Conservation (phyloP, 1,139 yeast genomes). For the Yamadazyma diospyri region DNA sequence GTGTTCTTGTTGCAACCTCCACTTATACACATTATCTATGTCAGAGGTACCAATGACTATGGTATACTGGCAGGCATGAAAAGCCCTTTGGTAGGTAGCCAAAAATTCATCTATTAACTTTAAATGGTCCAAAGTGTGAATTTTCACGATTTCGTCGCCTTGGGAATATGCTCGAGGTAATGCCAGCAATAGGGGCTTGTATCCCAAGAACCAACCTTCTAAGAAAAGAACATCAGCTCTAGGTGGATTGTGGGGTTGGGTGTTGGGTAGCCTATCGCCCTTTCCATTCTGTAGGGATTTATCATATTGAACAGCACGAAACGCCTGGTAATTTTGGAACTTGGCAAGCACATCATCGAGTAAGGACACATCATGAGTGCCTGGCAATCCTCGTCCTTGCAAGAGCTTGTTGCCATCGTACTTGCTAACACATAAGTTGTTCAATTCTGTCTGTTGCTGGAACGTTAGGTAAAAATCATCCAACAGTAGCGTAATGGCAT, state of each 20-base stretch:
- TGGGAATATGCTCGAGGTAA: not conserved
- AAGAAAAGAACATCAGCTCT: conserved; percentile 61
- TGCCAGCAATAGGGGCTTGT: conserved; percentile 34
- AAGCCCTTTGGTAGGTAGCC: conserved; percentile 2
- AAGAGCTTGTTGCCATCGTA: conserved; percentile 46
- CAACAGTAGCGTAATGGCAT: conserved; percentile 61
- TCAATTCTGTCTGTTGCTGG: conserved; percentile 50
- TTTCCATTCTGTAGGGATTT: conserved; percentile 69
- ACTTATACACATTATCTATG: conserved; percentile 61
- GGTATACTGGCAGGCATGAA: conserved; percentile 28
- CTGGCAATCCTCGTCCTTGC: conserved; percentile 87
- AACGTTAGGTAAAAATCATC: conserved; percentile 84
- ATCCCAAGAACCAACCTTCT: conserved; percentile 97
- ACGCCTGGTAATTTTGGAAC: conserved; percentile 14
- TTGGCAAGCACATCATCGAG: conserved; percentile 11
- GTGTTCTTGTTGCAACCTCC: conserved; percentile 89
- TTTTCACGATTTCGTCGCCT: conserved; percentile 18
- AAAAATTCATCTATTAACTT: conserved; percentile 14
- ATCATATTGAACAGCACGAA: conserved; percentile 68
- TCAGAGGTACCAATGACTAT: conserved; percentile 53
- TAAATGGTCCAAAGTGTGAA: conserved; percentile 25
- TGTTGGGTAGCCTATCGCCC: conserved; percentile 62
- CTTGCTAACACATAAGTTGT: conserved; percentile 23
- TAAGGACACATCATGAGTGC: conserved; percentile 73
- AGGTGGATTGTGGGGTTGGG: conserved; percentile 9